Conservation (phyloP, 2,329 filamentous ascomycete genomes). For the Allantophomopsis cytisporea region DNA sequence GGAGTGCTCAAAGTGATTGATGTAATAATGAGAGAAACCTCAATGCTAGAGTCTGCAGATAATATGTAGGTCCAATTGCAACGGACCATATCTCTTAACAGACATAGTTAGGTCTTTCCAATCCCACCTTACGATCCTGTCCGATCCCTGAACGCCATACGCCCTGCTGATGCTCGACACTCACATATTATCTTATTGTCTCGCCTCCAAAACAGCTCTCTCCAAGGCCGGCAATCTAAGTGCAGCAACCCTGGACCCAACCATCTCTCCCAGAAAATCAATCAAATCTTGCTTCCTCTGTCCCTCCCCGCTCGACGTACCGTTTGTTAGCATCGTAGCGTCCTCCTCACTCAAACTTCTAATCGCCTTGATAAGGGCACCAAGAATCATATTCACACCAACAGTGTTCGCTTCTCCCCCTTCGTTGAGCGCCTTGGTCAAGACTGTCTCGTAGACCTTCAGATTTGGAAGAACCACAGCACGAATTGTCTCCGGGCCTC, state of each 20-base stretch:
- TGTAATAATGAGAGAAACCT: too few relatives aligned
- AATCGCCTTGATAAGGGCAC: slow-evolving; percentile 40
- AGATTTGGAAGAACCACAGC: slow-evolving; percentile 54
- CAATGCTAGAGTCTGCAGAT: too few relatives aligned
- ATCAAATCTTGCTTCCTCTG: slow-evolving; percentile 9
- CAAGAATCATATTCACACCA: slow-evolving; percentile 47
- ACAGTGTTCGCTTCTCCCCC: slow-evolving; percentile 31
- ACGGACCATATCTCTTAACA: too few relatives aligned
- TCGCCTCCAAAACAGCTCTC: slow-evolving; percentile 14
- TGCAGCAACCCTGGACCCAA: slow-evolving; percentile 13
- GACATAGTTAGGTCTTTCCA: too few relatives aligned
- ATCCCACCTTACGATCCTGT: too few relatives aligned
- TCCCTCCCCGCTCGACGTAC: slow-evolving; percentile 10
- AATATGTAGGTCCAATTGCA: too few relatives aligned
- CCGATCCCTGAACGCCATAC: too few relatives aligned
- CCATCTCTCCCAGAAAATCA: slow-evolving; percentile 15
- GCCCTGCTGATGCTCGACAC: too few relatives aligned
- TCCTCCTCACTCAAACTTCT: slow-evolving; percentile 34
- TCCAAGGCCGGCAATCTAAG: slow-evolving; percentile 14
- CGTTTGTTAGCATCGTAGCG: slow-evolving; percentile 4
- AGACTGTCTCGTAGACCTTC: slow-evolving; percentile 45
- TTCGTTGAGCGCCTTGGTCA: slow-evolving; percentile 40
- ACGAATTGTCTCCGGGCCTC: slow-evolving; percentile 52
- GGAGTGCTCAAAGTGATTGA: too few relatives aligned
- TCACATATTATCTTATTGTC: background rate